Evolutionary conservation across 176 grass and related monocot species (phyloP), one percentile per base, ranked within the genome.

Genomic region (Tuctoria greenei): DNA sequence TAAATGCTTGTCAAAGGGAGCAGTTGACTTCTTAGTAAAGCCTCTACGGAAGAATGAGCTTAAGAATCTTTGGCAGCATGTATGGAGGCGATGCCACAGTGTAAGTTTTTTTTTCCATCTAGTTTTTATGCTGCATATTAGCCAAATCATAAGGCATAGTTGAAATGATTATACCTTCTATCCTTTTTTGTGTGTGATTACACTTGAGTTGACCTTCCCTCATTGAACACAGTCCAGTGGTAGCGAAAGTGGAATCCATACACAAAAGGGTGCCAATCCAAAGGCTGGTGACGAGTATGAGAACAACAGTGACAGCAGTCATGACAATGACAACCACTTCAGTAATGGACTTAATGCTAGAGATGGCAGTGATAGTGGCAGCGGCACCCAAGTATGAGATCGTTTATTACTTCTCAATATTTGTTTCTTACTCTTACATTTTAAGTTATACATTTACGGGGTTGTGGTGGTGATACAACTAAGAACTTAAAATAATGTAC

Each of bases 21-120:
- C 95, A 58, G 95, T 94, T 93, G 91, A 98, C 72, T 98, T 98
- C 83, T 86, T 98, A 82, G 84, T 98, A 66, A 98, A 98, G 78
- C 91, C 95, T 46, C 75, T 98, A 66, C 86, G 95, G 7, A 98
- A 94, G 76, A 98, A 98, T 79, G 95, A 98, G 73, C 91, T 98
- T 78, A 98, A 92, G 78, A 94, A 83, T 79, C 91, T 98, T 75
- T 93, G 91, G 95, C 95, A 97, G 75, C 95, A 97, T 28, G 60
- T 97, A 64, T 93, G 91, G 95, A 91, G 91, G 80, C 80, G 95
- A 85, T 90, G 86, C 76, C 88, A 91, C 63, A 92, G 95, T 84
- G 95, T 97, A 90, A 93, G 91, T 72, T 26, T 64, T 66, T 79
- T 6, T 61, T 61, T 80, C 60, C 17, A 51, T 81, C 45, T 81